phyloP scores from a whole-genome alignment of 2,329 filamentous ascomycete genomes.

The Exophiala mesophila region DNA sequence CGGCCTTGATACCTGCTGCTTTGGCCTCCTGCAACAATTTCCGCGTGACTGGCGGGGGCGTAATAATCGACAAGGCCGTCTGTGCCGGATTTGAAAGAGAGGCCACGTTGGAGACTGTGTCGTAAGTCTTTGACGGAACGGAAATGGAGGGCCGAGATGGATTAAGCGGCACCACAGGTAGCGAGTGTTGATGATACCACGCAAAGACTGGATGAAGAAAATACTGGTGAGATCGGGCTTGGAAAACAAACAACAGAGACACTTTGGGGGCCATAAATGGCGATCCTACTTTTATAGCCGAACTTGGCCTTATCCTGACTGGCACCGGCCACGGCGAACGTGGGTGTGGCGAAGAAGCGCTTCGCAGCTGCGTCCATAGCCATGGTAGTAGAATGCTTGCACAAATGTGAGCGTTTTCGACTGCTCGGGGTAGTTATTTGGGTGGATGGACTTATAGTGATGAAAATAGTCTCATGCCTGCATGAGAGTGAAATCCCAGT shows the following conservation, averaged over 20 bases:
- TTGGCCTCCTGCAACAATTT: constrained; percentile 72
- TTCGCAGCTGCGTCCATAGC: constrained; percentile 65
- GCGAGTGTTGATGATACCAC: constrained; percentile 75
- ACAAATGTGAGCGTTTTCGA: neutral
- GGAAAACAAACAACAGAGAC: constrained; percentile 4
- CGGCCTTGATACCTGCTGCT: constrained; percentile 63
- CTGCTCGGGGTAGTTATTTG: too few species aligned
- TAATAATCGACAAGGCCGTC: constrained; percentile 81
- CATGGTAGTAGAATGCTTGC: constrained; percentile 1
- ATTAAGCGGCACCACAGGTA: constrained; percentile 80
- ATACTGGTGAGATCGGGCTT: constrained; percentile 8
- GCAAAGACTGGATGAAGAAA: constrained; percentile 61
- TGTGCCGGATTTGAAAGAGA: constrained; percentile 61
- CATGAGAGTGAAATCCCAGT: too few species aligned
- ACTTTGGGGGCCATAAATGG: neutral
- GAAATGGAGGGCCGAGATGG: constrained; percentile 62
- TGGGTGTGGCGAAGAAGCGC: constrained; percentile 72
- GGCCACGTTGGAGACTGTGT: constrained; percentile 61
- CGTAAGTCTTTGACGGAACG: constrained; percentile 55
- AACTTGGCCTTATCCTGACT: constrained; percentile 80
- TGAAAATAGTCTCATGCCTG: too few species aligned
- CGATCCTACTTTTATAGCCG: constrained; percentile 53
- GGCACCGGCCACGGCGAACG: constrained; percentile 85
- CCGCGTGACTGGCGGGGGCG: constrained; percentile 72
- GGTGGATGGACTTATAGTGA: too few species aligned